Base-by-base conservation (phyloP, 805 yeast species). In the Lachancea thermotolerans region DNA sequence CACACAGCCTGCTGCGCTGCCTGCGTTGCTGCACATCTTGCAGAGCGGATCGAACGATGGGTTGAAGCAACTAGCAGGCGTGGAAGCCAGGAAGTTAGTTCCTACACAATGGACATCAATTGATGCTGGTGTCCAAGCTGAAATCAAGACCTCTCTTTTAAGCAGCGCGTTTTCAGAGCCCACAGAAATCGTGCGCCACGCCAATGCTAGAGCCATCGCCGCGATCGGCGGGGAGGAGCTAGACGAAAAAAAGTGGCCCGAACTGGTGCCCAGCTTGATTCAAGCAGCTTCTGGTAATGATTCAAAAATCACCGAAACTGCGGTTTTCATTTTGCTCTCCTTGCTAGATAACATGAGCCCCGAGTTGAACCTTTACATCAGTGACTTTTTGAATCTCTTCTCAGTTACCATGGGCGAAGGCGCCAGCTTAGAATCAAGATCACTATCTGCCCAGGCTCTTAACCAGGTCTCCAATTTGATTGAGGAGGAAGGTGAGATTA, bases 1-100 rank as follows among this genome's bases (percentile, higher is more conserved):
- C 69, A 70, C 77, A 47, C 78, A 81, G 56, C 78, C 86, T 25
- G 70, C 76, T 54, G 77, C 91, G 15, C 74, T 91, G 49, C 93
- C 95, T 15, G 82, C 95, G 10, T 72, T 91, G 63, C 71, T 91
- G 56, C 93, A 86, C 58, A 78, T 93, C 49, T 73, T 88, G 59
- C 89, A 85, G 66, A 74, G 72, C 53, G 80, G 82, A 54, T 68
- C 74, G 35, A 81, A 81, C 57, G 82, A 77, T 52, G 85, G 85
- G 57, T 64, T 90, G 55, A 84, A 86, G 59, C 95, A 89, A 67
- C 74, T 93, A 50, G 95, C 97, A n/a, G 95, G 96, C 50, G 96
- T 93, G 51, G 99, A 93, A 70, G 88, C 90, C 35, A 81, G 96
- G 69, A 93, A 93, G 66, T 77, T 85, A 60, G 79, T 90, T 34